These are phyloP conservation scores for Carnegiea gigantea DNA, from an alignment of 179 eudicot genomes.

Conservation along the genomic window DNA sequence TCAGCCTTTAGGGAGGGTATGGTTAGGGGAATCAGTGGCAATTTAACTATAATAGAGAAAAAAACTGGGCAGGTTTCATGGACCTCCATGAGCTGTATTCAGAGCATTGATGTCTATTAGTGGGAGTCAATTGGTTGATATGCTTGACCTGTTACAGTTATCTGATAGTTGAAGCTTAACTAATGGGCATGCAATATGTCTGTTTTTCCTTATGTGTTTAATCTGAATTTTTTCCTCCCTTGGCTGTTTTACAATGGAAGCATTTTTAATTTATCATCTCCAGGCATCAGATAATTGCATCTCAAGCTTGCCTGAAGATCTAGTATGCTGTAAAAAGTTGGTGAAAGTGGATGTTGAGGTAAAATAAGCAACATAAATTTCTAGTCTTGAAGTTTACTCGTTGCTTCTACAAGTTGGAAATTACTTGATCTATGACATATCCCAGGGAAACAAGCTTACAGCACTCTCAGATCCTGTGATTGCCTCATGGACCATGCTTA, in stretches of 20 bases:
- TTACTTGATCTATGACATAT: slow-evolving; percentile 15
- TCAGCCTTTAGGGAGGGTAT: neutral
- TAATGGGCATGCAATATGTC: neutral
- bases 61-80: neutral
- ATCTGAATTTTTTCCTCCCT: neutral
- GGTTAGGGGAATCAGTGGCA: neutral
- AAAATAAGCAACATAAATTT: slow-evolving; percentile 20
- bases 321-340: slow-evolving; percentile 62
- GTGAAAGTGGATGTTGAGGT: slow-evolving; percentile 86
- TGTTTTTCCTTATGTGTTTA: slow-evolving; percentile 3
- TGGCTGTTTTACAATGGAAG: neutral
- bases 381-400: neutral
- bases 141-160: neutral
- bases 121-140: neutral
- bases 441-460: slow-evolving; percentile 87
- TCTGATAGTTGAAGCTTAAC: neutral
- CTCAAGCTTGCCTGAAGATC: slow-evolving; percentile 77
- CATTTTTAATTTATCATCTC: slow-evolving; percentile 2
- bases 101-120: neutral
- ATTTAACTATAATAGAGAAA: neutral
- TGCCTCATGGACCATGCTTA: slow-evolving; percentile 79
- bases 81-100: neutral
- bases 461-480: slow-evolving; percentile 53
- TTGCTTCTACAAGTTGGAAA: slow-evolving; percentile 2
- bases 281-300: slow-evolving; percentile 86